A percentile compares a stretch with the other conserved stretches of the same genome.
Evolutionary conservation across 1,284 basidiomycete species (phyloP).

Genomic region (Tylopilus sp.): DNA sequence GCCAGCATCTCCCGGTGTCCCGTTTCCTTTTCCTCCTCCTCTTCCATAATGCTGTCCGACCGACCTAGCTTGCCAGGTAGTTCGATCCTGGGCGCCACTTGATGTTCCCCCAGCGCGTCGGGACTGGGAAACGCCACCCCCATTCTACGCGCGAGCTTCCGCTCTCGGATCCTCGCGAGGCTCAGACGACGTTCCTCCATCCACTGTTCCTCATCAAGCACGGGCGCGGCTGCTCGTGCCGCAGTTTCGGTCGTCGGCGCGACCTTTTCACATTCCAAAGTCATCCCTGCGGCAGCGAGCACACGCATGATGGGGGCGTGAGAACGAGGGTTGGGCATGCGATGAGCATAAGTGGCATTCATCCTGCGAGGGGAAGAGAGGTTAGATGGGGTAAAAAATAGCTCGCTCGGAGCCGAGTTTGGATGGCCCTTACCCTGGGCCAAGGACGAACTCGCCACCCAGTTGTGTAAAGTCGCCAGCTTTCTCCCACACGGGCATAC

Average conservation of each 20-base stretch:
- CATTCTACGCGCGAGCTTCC: conserved; percentile 33
- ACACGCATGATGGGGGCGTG: conserved; percentile 68
- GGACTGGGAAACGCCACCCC: conserved; percentile 23
- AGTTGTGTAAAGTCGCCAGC: conserved; percentile 75
- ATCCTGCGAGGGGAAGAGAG: conserved; percentile 35
- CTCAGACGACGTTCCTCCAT: conserved; percentile 42
- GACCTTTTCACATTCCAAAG: conserved; percentile 24
- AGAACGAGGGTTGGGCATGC: conserved; percentile 65
- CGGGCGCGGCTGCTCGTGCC: conserved; percentile 17
- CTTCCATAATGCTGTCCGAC: conserved; percentile 34
- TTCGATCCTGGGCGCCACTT: conserved; percentile 21
- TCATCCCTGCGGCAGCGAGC: conserved; percentile 55
- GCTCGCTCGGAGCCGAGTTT: conserved; percentile 11
- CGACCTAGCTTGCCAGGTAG: conserved; percentile 27
- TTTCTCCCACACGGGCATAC: conserved; percentile 75
- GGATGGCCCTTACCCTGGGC: conserved; percentile 53
- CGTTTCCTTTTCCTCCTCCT: conserved; percentile 24
- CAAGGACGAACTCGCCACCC: conserved; percentile 86
- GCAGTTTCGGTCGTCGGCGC: conserved; percentile 3
- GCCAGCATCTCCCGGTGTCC: not conserved
- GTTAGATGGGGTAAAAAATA: not conserved
- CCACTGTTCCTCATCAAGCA: conserved; percentile 41
- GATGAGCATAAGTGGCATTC: conserved; percentile 60
- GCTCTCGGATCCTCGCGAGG: conserved; percentile 39
- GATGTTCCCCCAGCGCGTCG: conserved; percentile 12